Percentiles rank a stretch among this genome's conserved stretches.
phyloP scores from a whole-genome alignment of 352 stramenopile species.

The Plasmopara halstedii region DNA sequence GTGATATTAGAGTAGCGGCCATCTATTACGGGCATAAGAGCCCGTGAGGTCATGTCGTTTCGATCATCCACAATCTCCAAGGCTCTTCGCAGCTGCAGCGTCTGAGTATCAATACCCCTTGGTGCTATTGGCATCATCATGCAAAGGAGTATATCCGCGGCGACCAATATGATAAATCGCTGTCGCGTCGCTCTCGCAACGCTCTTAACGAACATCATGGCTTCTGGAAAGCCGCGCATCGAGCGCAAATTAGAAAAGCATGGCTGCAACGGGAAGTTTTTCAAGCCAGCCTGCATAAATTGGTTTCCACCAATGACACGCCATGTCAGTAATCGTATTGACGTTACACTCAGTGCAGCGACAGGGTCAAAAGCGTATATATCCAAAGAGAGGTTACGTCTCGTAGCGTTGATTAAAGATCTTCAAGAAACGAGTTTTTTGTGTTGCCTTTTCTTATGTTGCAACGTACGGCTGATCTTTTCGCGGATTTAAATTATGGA shows the following conservation, averaged over 20 bases:
- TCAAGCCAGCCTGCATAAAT: neutral
- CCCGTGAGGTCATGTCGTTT: constrained; percentile 1
- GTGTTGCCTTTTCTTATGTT: too few species aligned
- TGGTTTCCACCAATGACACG: neutral
- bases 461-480: too few species aligned
- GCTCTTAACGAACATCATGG: constrained; percentile 1
- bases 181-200: constrained; percentile 2
- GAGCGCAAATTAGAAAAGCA: neutral
- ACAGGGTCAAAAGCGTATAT: neutral
- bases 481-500: too few species aligned
- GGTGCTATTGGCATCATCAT: constrained; percentile 3
- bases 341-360: neutral
- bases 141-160: constrained; percentile 6
- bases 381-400: too few species aligned
- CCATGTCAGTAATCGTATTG: neutral
- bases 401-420: too few species aligned
- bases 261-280: too few species aligned
- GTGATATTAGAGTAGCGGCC: constrained; percentile 8
- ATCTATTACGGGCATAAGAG: constrained; percentile 20
- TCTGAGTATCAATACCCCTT: neutral
- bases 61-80: neutral
- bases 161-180: constrained; percentile 9
- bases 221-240: neutral
- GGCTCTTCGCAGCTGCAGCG: constrained; percentile 3
- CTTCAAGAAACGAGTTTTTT: too few species aligned